A percentile compares a stretch with the other conserved stretches of the same genome.
phyloP scores from a whole-genome alignment of 164 flowering plant species.

The Malania oleifera region DNA sequence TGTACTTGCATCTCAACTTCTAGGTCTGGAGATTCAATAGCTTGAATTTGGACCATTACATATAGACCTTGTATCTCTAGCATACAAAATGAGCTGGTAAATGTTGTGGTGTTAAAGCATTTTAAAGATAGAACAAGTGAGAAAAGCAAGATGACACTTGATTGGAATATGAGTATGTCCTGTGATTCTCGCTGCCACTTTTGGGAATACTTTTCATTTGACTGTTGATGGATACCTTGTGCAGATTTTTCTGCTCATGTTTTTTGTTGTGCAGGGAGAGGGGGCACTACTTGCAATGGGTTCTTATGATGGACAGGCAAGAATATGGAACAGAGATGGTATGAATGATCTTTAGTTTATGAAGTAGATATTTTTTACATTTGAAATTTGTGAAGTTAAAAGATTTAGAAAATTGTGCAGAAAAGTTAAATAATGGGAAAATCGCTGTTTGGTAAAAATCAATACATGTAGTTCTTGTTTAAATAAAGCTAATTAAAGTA shows the following conservation, averaged over 20 bases:
- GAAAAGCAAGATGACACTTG: background rate
- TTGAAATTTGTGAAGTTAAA: background rate
- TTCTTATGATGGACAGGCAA: background rate
- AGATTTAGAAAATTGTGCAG: background rate
- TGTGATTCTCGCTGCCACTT: background rate
- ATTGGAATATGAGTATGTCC: background rate
- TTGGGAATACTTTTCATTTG: background rate
- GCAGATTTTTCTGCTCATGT: background rate
- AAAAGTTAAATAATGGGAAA: background rate
- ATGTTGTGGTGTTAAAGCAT: background rate
- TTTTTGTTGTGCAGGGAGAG: background rate
- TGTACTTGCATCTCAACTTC: background rate
- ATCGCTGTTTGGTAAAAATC: background rate
- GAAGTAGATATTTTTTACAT: too few relatives aligned
- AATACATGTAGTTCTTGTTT: too few relatives aligned
- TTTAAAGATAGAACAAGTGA: background rate
- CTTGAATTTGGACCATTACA: background rate
- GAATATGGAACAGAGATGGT: background rate
- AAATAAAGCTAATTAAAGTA: background rate
- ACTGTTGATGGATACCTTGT: background rate
- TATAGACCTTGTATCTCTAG: background rate
- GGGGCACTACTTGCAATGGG: background rate
- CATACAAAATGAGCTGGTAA: background rate
- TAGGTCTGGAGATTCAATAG: background rate
- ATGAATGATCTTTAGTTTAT: background rate